phyloP scores from a whole-genome alignment of 257 asterid species.

The Misopates orontium region DNA sequence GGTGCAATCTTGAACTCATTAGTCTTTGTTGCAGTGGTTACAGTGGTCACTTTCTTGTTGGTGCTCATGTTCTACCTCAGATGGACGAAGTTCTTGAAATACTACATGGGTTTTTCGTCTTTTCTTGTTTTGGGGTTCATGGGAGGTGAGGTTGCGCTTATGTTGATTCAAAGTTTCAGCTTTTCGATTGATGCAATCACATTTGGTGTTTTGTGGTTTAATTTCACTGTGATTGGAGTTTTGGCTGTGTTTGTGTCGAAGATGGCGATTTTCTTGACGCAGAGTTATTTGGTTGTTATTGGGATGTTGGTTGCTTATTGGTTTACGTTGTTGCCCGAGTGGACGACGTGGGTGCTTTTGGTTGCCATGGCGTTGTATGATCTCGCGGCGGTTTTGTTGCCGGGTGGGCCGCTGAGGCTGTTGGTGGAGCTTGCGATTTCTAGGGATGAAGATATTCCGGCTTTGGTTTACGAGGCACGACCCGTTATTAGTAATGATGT shows the following conservation, averaged over 20 bases:
- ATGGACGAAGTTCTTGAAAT: constrained; percentile 92
- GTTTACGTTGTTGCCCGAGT: constrained; percentile 94
- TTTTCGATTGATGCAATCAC: constrained; percentile 72
- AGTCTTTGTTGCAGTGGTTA: constrained; percentile 72
- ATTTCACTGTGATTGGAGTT: constrained; percentile 83
- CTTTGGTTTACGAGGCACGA: constrained; percentile 94
- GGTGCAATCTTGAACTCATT: constrained; percentile 93
- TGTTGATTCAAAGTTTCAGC: constrained; percentile 54
- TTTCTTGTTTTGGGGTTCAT: constrained; percentile 81
- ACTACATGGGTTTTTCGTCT: constrained; percentile 93
- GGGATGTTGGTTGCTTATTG: constrained; percentile 95
- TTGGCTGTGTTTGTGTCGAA: constrained; percentile 74
- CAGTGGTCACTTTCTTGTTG: constrained; percentile 78
- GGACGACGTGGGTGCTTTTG: constrained; percentile 96
- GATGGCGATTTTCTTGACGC: constrained; percentile 70
- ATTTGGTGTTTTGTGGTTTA: constrained; percentile 60
- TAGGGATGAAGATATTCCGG: constrained; percentile 97
- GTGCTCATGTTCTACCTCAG: constrained; percentile 85
- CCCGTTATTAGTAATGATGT: constrained; percentile 49
- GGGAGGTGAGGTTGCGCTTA: constrained; percentile 80
- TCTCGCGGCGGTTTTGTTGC: constrained; percentile 94
- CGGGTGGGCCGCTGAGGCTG: constrained; percentile 91
- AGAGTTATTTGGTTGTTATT: constrained; percentile 77
- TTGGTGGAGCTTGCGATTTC: constrained; percentile 92
- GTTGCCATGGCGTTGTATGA: constrained; percentile 96